Evolutionary conservation across 2,329 filamentous ascomycete species (phyloP).

Genomic region (Cercospora sojina): DNA sequence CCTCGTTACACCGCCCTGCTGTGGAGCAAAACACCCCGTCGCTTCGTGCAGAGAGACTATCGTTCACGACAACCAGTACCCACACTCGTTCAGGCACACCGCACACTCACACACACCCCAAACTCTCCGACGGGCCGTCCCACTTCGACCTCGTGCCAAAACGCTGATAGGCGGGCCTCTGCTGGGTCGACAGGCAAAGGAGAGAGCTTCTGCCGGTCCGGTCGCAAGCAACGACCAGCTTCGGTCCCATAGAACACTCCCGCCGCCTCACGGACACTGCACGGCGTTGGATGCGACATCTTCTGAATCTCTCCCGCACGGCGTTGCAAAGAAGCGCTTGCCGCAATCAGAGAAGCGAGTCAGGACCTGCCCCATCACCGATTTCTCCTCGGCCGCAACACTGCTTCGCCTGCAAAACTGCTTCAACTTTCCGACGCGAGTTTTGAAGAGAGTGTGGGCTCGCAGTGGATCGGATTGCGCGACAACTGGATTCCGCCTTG

Average conservation of each 20-base stretch:
- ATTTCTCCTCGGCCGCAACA: background rate
- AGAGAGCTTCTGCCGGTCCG: background rate
- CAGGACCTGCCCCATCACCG: constrained; percentile 4
- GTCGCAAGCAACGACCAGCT: constrained; percentile 8
- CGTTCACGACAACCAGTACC: background rate
- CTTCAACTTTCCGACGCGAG: background rate
- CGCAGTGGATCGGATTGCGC: background rate
- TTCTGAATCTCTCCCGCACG: background rate
- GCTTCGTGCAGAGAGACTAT: background rate
- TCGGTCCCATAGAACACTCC: background rate
- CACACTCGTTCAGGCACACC: background rate
- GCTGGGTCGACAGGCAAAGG: background rate
- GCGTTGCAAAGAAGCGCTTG: background rate
- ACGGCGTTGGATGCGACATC: background rate
- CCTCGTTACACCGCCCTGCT: background rate
- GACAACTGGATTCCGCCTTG: background rate
- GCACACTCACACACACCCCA: background rate
- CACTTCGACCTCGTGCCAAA: background rate
- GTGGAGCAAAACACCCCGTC: background rate
- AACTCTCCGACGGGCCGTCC: background rate
- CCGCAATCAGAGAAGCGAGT: background rate
- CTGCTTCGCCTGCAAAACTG: background rate
- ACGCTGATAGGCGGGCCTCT: constrained; percentile 6
- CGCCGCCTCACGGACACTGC: background rate
- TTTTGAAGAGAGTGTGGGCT: background rate